A percentile compares a stretch with the other conserved stretches of the same genome.
Evolutionary conservation across 2,329 filamentous ascomycete species (phyloP).

Genomic region (Onygenales sp.): DNA sequence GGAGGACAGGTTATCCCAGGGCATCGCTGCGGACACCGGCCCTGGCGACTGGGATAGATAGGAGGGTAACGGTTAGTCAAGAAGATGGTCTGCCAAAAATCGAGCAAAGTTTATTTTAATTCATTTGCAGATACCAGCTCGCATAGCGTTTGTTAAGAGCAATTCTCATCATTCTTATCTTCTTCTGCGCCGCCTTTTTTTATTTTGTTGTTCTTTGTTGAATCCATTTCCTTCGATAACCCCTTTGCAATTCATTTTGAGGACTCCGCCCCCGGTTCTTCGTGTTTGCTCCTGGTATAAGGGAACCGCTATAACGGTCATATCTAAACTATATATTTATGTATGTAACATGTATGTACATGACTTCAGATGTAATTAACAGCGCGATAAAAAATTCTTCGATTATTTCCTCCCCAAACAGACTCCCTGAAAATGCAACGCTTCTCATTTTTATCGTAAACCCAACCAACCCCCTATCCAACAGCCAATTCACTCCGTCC

Average conservation of each 20-base stretch:
- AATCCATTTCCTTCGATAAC: too few species aligned
- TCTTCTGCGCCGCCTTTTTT: background rate
- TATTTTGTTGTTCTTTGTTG: background rate
- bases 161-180: too few species aligned
- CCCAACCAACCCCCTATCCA: background rate
- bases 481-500: background rate
- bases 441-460: background rate
- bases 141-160: too few species aligned
- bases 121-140: too few species aligned
- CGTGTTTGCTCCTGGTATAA: too few species aligned
- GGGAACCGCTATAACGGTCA: background rate
- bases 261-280: too few species aligned
- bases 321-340: constrained; percentile 7
- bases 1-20: constrained; percentile 67
- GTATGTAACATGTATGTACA: background rate
- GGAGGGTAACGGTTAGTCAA: too few species aligned
- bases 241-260: too few species aligned
- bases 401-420: background rate
- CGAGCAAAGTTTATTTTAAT: too few species aligned
- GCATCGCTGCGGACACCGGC: constrained; percentile 19
- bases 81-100: too few species aligned
- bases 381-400: background rate
- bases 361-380: constrained; percentile 1
- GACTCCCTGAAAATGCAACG: background rate
- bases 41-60: constrained; percentile 2